phyloP scores from a whole-genome alignment of 2,329 filamentous ascomycete species.

The Westerdykella ornata region DNA sequence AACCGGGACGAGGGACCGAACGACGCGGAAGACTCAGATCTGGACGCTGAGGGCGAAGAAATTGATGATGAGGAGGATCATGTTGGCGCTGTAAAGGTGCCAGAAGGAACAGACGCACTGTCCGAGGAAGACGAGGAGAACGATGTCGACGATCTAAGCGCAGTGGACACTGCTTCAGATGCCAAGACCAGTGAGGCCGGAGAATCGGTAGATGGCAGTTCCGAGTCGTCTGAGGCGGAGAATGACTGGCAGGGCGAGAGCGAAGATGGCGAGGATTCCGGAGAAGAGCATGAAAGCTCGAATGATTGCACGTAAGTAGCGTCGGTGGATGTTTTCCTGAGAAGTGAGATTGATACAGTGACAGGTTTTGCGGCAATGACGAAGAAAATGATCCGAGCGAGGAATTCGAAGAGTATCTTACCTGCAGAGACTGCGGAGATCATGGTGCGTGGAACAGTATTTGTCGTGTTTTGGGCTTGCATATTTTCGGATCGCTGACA shows the following conservation, averaged over 20 bases:
- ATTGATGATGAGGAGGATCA: slow-evolving; percentile 47
- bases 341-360: slow-evolving; percentile 11
- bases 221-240: slow-evolving; percentile 50
- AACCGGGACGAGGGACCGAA: slow-evolving; percentile 30
- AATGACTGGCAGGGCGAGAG: slow-evolving; percentile 49
- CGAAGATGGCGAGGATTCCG: slow-evolving; percentile 52
- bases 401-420: slow-evolving; percentile 71
- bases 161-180: slow-evolving; percentile 32
- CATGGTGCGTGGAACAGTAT: slow-evolving; percentile 58
- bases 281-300: slow-evolving; percentile 47
- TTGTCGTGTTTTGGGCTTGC: slow-evolving; percentile 20
- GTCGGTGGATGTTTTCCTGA: slow-evolving; percentile 10
- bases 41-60: slow-evolving; percentile 40
- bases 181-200: slow-evolving; percentile 36
- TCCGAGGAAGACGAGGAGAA: slow-evolving; percentile 39
- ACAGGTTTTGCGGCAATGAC: slow-evolving; percentile 72
- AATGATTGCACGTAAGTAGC: slow-evolving; percentile 59
- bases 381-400: slow-evolving; percentile 77
- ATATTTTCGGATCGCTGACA: slow-evolving; percentile 38
- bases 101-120: slow-evolving; percentile 22
- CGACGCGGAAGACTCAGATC: slow-evolving; percentile 39
- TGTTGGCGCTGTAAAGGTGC: slow-evolving; percentile 39
- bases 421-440: slow-evolving; percentile 71
- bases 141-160: slow-evolving; percentile 36
- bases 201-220: slow-evolving; percentile 36